phyloP scores from a whole-genome alignment of 495 filamentous ascomycete genomes.

The Penicillium pancosmium region DNA sequence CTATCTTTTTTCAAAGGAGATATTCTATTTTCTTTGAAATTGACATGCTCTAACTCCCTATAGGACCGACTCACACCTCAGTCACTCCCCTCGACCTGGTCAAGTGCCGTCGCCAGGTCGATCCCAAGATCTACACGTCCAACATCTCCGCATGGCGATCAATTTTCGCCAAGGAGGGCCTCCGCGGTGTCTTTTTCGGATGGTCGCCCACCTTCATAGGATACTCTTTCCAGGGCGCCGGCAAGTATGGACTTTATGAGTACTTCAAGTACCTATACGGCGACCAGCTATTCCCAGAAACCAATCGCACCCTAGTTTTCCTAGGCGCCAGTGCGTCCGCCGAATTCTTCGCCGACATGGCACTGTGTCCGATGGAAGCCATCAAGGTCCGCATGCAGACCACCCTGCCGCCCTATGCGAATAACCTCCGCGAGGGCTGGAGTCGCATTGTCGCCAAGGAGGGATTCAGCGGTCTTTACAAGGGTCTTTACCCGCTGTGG shows the following conservation, averaged over 20 bases:
- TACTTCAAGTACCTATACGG: conserved; percentile 75
- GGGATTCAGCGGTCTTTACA: conserved; percentile 63
- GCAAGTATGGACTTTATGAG: conserved; percentile 79
- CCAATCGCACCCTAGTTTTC: conserved; percentile 65
- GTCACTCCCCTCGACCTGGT: conserved; percentile 67
- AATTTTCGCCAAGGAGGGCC: conserved; percentile 64
- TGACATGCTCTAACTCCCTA: conserved; percentile 11
- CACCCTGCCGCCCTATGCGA: conserved; percentile 66
- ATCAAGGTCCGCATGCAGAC: conserved; percentile 78
- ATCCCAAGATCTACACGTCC: conserved; percentile 68
- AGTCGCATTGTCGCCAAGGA: conserved; percentile 61
- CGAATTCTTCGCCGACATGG: conserved; percentile 71
- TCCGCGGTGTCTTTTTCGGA: conserved; percentile 73
- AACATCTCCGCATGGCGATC: conserved; percentile 67
- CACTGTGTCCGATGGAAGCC: conserved; percentile 68
- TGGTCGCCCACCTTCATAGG: conserved; percentile 72
- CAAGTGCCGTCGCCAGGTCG: conserved; percentile 75
- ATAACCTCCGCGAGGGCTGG: conserved; percentile 63
- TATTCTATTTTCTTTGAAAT: conserved; percentile 3
- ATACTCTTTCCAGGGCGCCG: conserved; percentile 73
- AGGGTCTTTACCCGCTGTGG: conserved; percentile 71
- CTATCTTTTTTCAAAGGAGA: neutral
- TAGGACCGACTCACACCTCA: conserved; percentile 58
- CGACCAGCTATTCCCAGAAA: conserved; percentile 61
- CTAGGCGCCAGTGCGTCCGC: conserved; percentile 66